phyloP scores from a whole-genome alignment of 768 basidiomycete genomes.

The Melanogaster broomeanus region DNA sequence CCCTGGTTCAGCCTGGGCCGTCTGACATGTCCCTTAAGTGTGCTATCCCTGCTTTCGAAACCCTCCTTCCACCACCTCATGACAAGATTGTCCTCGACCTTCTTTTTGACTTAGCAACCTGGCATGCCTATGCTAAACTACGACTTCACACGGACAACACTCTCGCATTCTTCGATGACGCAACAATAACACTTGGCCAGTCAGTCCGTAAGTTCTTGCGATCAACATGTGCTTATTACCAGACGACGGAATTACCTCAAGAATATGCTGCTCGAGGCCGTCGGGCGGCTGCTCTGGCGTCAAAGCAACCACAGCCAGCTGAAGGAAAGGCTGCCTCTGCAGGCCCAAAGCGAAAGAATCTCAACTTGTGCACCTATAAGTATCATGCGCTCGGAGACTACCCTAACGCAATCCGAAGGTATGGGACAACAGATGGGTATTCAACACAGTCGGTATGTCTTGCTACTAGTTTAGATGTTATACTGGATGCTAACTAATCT shows the following conservation, averaged over 20 bases:
- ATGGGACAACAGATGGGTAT: slow-evolving; percentile 39
- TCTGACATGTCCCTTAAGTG: slow-evolving; percentile 18
- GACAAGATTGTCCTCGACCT: slow-evolving; percentile 12
- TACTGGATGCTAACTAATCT: no score
- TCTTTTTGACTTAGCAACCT: neutral
- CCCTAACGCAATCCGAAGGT: slow-evolving; percentile 3
- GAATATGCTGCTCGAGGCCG: slow-evolving; percentile 5
- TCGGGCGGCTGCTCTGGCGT: neutral
- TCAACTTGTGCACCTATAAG: slow-evolving; percentile 18
- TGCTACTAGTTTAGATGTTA: no score
- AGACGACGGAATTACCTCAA: slow-evolving; percentile 17
- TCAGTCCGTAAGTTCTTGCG: slow-evolving; percentile 19
- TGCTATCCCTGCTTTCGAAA: slow-evolving; percentile 38
- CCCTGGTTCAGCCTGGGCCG: no score
- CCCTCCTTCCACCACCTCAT: slow-evolving; percentile 29
- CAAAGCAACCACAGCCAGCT: neutral
- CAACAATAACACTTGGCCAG: slow-evolving; percentile 8
- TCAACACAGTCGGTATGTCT: slow-evolving; percentile 38
- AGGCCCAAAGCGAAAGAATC: slow-evolving; percentile 1
- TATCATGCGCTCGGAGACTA: slow-evolving; percentile 17
- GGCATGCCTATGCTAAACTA: neutral
- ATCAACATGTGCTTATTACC: slow-evolving; percentile 20
- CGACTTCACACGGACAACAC: neutral
- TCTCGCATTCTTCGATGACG: no score
- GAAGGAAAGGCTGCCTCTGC: neutral